Evolutionary conservation across 306 rosid genomes (phyloP).

Genomic region (Acmispon strigosus): DNA sequence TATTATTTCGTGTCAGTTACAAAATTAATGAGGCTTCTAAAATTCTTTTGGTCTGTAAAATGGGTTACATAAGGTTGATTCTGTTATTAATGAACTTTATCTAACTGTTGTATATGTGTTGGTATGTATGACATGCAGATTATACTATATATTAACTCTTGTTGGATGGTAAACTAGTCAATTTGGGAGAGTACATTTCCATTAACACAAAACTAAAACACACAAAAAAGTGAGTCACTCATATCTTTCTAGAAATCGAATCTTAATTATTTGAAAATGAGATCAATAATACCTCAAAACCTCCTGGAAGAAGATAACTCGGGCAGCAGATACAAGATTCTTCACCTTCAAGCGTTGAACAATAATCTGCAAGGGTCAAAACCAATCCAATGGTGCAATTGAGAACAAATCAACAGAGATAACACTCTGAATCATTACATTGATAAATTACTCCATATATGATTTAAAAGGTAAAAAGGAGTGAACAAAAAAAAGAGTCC

Average conservation of each 20-base stretch:
- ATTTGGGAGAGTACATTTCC: neutral
- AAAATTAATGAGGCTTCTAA: neutral
- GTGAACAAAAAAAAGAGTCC: conserved; percentile 1
- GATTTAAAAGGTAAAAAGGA: neutral
- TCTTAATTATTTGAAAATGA: no score
- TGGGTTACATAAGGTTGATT: neutral
- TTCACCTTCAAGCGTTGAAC: no score
- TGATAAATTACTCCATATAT: conserved; percentile 23
- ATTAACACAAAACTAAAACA: no score
- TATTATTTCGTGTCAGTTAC: neutral
- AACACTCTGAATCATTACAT: conserved; percentile 21
- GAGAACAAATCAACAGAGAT: conserved; percentile 16
- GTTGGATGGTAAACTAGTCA: neutral
- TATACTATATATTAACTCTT: neutral
- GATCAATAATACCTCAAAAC: no score
- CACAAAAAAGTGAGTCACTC: no score
- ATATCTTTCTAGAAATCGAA: no score
- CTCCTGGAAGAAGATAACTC: no score
- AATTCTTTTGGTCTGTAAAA: conserved; percentile 5
- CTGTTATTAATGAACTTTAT: neutral
- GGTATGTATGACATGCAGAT: neutral
- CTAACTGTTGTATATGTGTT: neutral
- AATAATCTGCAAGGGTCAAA: no score
- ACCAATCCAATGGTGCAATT: neutral
- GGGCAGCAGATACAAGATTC: no score